Base-by-base conservation (phyloP, 2,329 filamentous ascomycete genomes). In the Elsinoe necatrix region DNA sequence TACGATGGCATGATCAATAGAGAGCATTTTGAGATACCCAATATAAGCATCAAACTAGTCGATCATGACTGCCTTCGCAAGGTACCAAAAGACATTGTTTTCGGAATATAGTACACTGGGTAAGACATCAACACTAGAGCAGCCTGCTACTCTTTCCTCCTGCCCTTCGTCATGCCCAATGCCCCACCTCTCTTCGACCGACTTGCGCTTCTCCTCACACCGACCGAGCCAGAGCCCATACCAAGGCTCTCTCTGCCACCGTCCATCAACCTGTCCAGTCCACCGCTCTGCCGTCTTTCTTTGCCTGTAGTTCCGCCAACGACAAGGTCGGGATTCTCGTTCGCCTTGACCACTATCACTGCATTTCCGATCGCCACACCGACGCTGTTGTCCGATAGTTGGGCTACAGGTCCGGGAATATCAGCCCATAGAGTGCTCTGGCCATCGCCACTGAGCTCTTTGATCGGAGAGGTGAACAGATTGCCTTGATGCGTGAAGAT, bases 401-500 rank as follows among this genome's bases (percentile, higher is more conserved):
- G 27, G 1, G 42, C 25, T 3, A 48, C 54, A 12, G 41, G 41
- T 4, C 54, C 54, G 5, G 41, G 42, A 5, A 18, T 20, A 14
- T 56, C 37, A 7, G 54, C 39, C 23, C 43, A 56, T 2, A 56
- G 27, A 20, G 34, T 7, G 9, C 20, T 31, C 5, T 45, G 41
- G 16, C 9, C 23, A 20, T 42, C 35, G 8, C 23, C 41, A 16
- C 41, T 20, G 5, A 35, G 41, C 3, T 42, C 35, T 20, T 20
- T 42, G 9, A 61, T 42, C 3, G 57, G 11, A 2, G 48, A 39
- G 1, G 59, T 56, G 23, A 56, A 47, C 4, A 59, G 9, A 11
- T 59, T 48, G 2, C 57, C 59, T 12, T 47, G 43, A 5, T 47
- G 45, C 12, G 59, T 54, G 14, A 42, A 59, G 6, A 57, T 74